Evolutionary conservation across 2,329 filamentous ascomycete species (phyloP).

Genomic region (Magnaporthiopsis incrustans): DNA sequence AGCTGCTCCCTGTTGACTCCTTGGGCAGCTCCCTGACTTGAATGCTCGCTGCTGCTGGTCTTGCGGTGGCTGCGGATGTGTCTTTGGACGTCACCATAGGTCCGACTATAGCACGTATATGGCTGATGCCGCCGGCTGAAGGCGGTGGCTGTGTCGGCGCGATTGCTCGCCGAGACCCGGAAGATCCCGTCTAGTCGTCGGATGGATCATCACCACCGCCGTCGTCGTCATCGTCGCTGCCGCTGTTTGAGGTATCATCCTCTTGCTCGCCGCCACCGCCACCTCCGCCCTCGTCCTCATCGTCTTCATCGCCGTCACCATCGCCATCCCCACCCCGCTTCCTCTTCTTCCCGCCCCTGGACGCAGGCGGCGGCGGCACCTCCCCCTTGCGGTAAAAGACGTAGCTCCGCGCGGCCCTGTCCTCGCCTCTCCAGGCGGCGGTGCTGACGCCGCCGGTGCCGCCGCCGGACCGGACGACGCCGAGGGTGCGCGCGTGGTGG

Average conservation of each 20-base stretch:
- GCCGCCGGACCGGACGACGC: constrained; percentile 46
- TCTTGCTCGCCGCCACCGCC: constrained; percentile 4
- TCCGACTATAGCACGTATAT: too few relatives aligned
- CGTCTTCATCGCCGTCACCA: not conserved
- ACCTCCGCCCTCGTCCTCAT: not conserved
- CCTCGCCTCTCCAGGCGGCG: constrained; percentile 43
- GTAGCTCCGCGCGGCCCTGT: constrained; percentile 48
- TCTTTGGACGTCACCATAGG: too few relatives aligned
- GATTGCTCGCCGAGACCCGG: not conserved
- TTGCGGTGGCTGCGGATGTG: too few relatives aligned
- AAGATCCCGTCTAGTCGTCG: not conserved
- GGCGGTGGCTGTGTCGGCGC: too few relatives aligned
- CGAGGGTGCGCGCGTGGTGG: constrained; percentile 63
- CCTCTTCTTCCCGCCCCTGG: constrained; percentile 19
- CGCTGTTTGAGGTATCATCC: too few relatives aligned
- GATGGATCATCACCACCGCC: constrained; percentile 1
- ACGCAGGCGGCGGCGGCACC: constrained; percentile 18
- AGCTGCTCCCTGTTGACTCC: too few relatives aligned
- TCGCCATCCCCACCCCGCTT: constrained; percentile 4
- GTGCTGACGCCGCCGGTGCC: constrained; percentile 20
- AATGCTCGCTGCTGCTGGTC: too few relatives aligned
- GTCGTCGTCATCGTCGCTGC: not conserved
- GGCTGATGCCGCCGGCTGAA: too few relatives aligned
- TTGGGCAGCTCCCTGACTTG: too few relatives aligned
- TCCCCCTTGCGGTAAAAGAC: constrained; percentile 55